These are phyloP conservation scores for Pyrenopolyporus hunteri DNA, from an alignment of 495 filamentous ascomycete genomes.

Conservation along the genomic window DNA sequence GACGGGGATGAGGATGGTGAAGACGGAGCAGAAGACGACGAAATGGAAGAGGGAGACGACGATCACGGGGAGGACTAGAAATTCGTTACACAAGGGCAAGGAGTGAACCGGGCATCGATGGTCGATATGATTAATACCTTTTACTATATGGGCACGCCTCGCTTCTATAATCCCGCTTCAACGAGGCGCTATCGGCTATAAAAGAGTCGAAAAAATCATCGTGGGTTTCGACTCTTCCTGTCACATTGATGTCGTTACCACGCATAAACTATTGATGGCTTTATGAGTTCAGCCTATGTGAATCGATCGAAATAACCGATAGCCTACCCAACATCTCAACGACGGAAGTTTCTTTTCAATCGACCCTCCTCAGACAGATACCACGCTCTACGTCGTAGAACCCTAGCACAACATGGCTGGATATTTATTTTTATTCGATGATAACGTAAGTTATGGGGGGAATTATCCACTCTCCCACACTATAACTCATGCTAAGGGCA, in stretches of 20 bases:
- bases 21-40: conserved; percentile 53
- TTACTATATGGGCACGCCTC: not conserved
- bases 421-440: not conserved
- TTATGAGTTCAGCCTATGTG: not conserved
- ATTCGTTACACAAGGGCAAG: conserved; percentile 4
- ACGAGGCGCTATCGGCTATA: not conserved
- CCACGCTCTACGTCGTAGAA: not conserved
- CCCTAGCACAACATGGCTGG: not conserved
- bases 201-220: too few relatives aligned
- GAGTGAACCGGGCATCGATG: not conserved
- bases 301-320: not conserved
- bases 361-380: not conserved
- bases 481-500: conserved; percentile 2
- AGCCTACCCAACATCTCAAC: not conserved
- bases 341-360: not conserved
- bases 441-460: not conserved
- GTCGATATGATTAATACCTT: conserved; percentile 1
- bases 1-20: not conserved
- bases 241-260: not conserved
- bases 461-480: too few relatives aligned
- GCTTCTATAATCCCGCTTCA: not conserved
- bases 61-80: conserved; percentile 30
- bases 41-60: conserved; percentile 51
- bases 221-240: not conserved
- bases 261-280: not conserved